A percentile compares a stretch with the other conserved stretches of the same genome.
These are phyloP conservation scores for Podila minutissima DNA, from an alignment of 192 early-diverging fungal genomes.

Conservation along the genomic window DNA sequence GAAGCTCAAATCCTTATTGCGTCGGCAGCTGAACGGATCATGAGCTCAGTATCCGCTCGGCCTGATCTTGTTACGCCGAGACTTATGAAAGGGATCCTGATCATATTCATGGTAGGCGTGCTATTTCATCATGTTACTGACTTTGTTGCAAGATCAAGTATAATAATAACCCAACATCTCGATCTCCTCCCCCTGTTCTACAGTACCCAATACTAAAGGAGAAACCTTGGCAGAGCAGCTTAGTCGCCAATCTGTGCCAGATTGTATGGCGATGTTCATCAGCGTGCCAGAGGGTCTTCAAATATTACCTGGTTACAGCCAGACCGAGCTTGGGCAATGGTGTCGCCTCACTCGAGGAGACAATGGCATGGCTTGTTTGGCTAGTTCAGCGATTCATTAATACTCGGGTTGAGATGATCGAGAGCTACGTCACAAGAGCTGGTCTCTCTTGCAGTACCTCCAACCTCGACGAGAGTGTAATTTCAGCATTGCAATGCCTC, in stretches of 20 bases:
- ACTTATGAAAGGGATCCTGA: constrained; percentile 47
- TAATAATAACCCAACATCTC: not conserved
- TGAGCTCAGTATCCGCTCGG: constrained; percentile 44
- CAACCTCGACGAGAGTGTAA: constrained; percentile 37
- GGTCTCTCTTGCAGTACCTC: constrained; percentile 34
- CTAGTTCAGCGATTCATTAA: constrained; percentile 47
- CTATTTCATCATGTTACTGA: not conserved
- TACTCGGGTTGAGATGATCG: constrained; percentile 31
- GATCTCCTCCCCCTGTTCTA: not conserved
- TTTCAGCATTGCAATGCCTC: constrained; percentile 36
- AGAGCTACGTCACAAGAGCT: constrained; percentile 14
- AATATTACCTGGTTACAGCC: constrained; percentile 39
- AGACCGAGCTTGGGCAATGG: constrained; percentile 27
- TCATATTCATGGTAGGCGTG: constrained; percentile 41
- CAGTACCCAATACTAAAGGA: constrained; percentile 49
- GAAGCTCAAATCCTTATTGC: constrained; percentile 45
- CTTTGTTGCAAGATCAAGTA: not conserved
- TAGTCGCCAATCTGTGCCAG: constrained; percentile 43
- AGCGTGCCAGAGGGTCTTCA: constrained; percentile 39
- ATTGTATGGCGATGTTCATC: constrained; percentile 37
- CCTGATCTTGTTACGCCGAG: constrained; percentile 42
- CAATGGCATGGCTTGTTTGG: constrained; percentile 44
- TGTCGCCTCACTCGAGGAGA: constrained; percentile 39
- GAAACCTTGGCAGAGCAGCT: constrained; percentile 38
- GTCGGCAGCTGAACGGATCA: constrained; percentile 36